Evolutionary conservation across 441 rosid genomes (phyloP).

Genomic region (Euphorbia schlechtendalii): DNA sequence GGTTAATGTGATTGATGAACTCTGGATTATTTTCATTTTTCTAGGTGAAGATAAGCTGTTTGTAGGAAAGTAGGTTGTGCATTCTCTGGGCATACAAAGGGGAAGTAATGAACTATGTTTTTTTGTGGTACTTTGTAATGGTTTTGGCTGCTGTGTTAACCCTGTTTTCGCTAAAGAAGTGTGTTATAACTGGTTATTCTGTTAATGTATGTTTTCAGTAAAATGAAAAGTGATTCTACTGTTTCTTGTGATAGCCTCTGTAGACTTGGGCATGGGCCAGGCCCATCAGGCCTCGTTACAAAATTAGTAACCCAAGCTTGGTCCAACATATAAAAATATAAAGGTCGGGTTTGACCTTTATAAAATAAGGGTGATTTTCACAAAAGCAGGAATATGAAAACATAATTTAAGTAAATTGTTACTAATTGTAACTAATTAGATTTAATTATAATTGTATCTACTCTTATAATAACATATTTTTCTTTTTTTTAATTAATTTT

Average conservation of each 20-base stretch:
- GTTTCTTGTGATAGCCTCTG: background rate
- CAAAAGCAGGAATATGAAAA: too few relatives aligned
- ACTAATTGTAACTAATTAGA: too few relatives aligned
- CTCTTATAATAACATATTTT: too few relatives aligned
- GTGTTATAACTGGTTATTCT: background rate
- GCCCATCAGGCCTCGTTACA: background rate
- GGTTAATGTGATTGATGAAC: background rate
- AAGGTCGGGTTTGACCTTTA: too few relatives aligned
- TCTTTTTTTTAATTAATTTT: too few relatives aligned
- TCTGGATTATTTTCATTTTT: conserved; percentile 1
- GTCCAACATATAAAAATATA: too few relatives aligned
- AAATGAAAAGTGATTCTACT: background rate
- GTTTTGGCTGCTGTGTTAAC: background rate
- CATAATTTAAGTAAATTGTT: too few relatives aligned
- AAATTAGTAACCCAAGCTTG: background rate
- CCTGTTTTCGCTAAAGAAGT: background rate
- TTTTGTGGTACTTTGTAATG: background rate
- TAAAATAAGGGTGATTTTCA: too few relatives aligned
- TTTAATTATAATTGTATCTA: too few relatives aligned
- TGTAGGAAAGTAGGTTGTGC: conserved; percentile 1
- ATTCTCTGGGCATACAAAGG: background rate
- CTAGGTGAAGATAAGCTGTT: background rate
- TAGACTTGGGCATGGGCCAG: too few relatives aligned
- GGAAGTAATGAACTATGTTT: conserved; percentile 1
- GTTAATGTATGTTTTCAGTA: background rate